Evolutionary conservation across 2,329 filamentous ascomycete species (phyloP), one percentile per base, ranked within the genome.

Genomic region (Curvularia spicifera): DNA sequence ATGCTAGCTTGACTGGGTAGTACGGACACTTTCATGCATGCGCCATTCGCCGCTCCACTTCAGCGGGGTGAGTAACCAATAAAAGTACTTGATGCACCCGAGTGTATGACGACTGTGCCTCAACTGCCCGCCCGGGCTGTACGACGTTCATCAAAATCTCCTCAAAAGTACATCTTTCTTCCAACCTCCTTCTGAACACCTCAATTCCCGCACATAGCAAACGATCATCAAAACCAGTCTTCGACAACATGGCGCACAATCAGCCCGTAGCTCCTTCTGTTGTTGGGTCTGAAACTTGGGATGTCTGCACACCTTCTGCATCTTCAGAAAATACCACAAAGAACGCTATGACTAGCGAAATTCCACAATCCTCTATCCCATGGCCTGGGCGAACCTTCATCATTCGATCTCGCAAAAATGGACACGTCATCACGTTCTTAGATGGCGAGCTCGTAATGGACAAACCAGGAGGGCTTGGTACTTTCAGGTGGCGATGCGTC

Each of bases 401-500:
- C 44, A 78, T 78, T 47, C 71, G 68, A n/a, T 66, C 68, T 33
- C 60, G 55, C 13, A 60, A 60, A 7, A 67, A 64, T 13, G 64
- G 67, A 15, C 64, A 66, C 35, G 53, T 71, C 7, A 67, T 78
- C n/a, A 75, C 76, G 0, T 63, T 78, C 1, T 33, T 69, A 5
- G 56, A 72, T 35, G 76, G 76, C 1, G 47, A 70, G 9, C 55
- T 78, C 5, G 53, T 61, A 7, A 68, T 78, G 64, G 70, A 31
- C 66, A 71, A 12, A 69, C 57, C 57, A n/a, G 61, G 60, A 43
- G 54, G 53, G 20, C 62, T 52, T n/a, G 63, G 60, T 13, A 60
- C 61, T 29, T 53, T 68, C 26, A 73, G 78, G 45, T 80, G 78
- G 78, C 50, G 59, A 20, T 80, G 78, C 50, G 69, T 76, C 15